Base-by-base conservation (phyloP, 2,329 filamentous ascomycete genomes). In the Orbilia ellipsospora region DNA sequence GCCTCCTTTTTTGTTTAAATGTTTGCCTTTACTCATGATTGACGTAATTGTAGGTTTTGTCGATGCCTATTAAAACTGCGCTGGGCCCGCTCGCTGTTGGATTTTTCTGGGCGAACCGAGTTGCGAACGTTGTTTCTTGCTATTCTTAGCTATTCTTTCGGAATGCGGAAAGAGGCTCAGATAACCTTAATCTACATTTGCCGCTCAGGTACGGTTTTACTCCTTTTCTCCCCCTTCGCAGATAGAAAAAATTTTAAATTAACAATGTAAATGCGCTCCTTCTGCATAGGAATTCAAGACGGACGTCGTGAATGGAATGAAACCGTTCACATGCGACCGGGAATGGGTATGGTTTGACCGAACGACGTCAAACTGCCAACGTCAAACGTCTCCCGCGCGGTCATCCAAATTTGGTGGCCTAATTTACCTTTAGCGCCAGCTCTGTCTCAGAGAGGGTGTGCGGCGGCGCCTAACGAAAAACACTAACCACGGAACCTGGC, bases 331-430 rank as follows among this genome's bases (percentile, higher is more conserved):
- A 57, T 36, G 10, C 31, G 10, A 36, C 5, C 31, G 31, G 31
- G 31, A 36, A 36, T 36, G 31, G 31, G 31, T 10, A 36, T 10
- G 31, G 70, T 75, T 75, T 75, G 57, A 60, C 60, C 52, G 40
- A 36, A 36, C 31, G 54, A 69, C 44, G 72, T 69, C 56, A 61
- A 61, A 45, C 59, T 8, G 67, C 54, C 54, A 72, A 69, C 72
- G 72, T 75, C 72, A 75, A 75, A 75, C 72, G 69, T 64, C 48
- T 75, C 64, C 59, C 64, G 72, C 72, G 72, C 72, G 72, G 72
- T 45, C 64, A 50, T 45, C 64, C 64, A 69, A 61, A 69, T 52
- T 50, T 20, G 64, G 72, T 75, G 72, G 44, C 45, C 59, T 55
- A 55, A 62, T 54, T 69, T 65, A 64, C n/a, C 52, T 44, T 75